Evolutionary conservation across 306 rosid species (phyloP), one percentile per base, ranked within the genome.

Genomic region (Vigna radiata): DNA sequence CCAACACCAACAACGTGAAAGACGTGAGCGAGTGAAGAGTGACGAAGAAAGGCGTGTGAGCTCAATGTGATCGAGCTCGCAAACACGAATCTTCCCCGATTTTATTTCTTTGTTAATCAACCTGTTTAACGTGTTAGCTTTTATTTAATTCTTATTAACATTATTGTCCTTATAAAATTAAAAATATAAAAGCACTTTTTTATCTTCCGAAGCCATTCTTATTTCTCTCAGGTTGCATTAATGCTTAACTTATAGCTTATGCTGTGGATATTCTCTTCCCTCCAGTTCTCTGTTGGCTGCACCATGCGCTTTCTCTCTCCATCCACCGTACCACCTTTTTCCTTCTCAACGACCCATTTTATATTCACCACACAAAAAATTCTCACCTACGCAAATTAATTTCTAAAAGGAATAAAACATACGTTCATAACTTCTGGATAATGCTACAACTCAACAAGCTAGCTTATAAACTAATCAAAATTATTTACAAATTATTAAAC

Each of bases 231-330:
- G 63, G 36, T 29, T 27, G 41, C 37, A 44, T 44, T 63, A n/a
- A 18, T 6, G 23, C 8, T 17, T 11, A 44, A 44, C 15, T 50
- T 7, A 50, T 52, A 68, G 79, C 77, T 79, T 33, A 37, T 68
- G 75, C 80, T 52, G n/a, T 31, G 78, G 55, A 79, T 82, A 76
- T 77, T 76, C 82, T 54, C 77, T 55, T 29, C 33, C 33, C 33
- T 55, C 77, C 5, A 4, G 27, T 74, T 70, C 59, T 65, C 18
- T 21, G 15, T 50, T 69, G 64, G 7, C 33, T 48, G n/a, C 47
- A 17, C 36, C 61, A 61, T 73, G 67, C 52, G 15, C 36, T 18
- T 29, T 29, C 33, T 29, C 33, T 2, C 39, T 77, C 74, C 69
- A 49, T 72, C 70, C 37, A 52, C 64, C 16, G 3, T 27, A 46